Conservation (phyloP, 2,329 filamentous ascomycete genomes). For the Claviceps humidiphila region DNA sequence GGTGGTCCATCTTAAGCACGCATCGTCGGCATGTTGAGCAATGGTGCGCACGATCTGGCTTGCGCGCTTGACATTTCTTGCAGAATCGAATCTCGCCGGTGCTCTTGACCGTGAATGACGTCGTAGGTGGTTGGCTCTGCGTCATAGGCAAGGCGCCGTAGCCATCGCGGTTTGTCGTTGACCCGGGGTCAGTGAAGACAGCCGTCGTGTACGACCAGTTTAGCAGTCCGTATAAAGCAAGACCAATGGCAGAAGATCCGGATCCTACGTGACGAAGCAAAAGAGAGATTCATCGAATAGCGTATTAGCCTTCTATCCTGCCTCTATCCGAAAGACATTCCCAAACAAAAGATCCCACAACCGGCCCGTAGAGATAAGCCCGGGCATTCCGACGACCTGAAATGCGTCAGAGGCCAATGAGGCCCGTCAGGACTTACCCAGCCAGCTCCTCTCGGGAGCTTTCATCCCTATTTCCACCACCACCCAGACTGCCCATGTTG, state of each 20-base stretch:
- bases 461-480: conserved; percentile 57
- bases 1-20: conserved; percentile 98
- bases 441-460: conserved; percentile 38
- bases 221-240: conserved; percentile 62
- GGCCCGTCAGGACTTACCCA: conserved; percentile 28
- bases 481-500: conserved; percentile 91
- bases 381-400: background rate
- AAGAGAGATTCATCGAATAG: background rate
- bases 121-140: conserved; percentile 36
- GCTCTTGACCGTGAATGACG: conserved; percentile 82
- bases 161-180: conserved; percentile 48
- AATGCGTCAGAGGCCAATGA: background rate
- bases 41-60: conserved; percentile 92
- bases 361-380: background rate
- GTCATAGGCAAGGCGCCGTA: conserved; percentile 72
- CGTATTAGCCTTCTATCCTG: background rate
- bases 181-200: conserved; percentile 83
- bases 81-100: conserved; percentile 81
- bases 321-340: background rate
- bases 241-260: conserved; percentile 46
- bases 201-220: conserved; percentile 86
- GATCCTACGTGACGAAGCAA: conserved; percentile 27
- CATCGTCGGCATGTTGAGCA: conserved; percentile 90
- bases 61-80: conserved; percentile 92
- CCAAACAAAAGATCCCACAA: no score